Evolutionary conservation across 2,329 filamentous ascomycete species (phyloP), one percentile per base, ranked within the genome.

Genomic region (Fusarium nelsonii): DNA sequence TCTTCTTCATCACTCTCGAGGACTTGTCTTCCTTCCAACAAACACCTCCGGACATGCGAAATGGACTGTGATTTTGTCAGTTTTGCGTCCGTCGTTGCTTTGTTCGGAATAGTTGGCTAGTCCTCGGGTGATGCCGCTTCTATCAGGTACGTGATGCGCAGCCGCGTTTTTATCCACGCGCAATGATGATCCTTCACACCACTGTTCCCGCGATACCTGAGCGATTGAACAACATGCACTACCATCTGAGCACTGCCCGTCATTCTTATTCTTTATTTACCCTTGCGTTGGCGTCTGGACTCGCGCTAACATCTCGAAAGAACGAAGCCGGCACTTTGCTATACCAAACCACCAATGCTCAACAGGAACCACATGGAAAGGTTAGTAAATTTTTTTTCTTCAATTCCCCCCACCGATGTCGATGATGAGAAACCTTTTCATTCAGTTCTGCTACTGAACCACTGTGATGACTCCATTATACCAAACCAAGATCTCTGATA

Each of bases 381-480:
- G 73, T 74, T 52, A 45, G 58, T 57, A 10, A 28, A 26, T 10
- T 6, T 11, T 63, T 32, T n/a, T 9, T 34, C 20, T 20, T 18
- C 16, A 15, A 41, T 4, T 23, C n/a, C 23, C 20, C 15, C 28
- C 11, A 36, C 36, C 26, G 8, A 49, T 54, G 80, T 84, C 78
- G 76, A 84, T 91, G 89, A 91, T 91, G 89, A 91, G 82, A 88
- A 83, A 81, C 73, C 69, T 80, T 81, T 82, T 83, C 79, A 83
- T 85, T 85, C 89, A 91, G 89, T 91, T 91, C 89, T 91, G 89
- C 89, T 91, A 86, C 89, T 91, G 89, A 91, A 87, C 74, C 76
- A 78, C 73, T 80, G 81, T 91, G 88, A 90, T 86, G 89, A 90
- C 78, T 87, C 79, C 83, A 82, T 82, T 84, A 88, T 90, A 81